Evolutionary conservation across 331 rosid genomes (phyloP).

Genomic region (Telfairia occidentalis): DNA sequence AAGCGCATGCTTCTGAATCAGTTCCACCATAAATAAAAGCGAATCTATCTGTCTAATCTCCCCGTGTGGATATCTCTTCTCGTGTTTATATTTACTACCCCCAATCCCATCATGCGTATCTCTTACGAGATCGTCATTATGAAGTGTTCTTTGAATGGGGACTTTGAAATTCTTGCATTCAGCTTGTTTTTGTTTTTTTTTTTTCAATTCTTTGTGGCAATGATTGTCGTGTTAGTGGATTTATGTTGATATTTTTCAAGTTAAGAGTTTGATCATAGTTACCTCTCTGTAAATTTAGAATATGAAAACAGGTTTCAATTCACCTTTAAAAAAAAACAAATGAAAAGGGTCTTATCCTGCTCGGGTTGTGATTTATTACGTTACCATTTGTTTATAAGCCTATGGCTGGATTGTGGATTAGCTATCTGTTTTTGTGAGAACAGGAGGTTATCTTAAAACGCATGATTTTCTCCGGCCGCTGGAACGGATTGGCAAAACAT

Average conservation of each 20-base stretch:
- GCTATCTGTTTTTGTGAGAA: constrained; percentile 1
- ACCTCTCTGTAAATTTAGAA: too few relatives aligned
- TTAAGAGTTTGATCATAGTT: too few relatives aligned
- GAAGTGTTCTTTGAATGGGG: constrained; percentile 1
- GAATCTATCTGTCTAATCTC: background rate
- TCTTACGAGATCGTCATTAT: constrained; percentile 1
- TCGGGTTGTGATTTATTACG: background rate
- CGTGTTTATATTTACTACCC: background rate
- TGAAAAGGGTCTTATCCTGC: background rate
- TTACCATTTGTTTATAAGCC: background rate
- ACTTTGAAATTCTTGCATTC: background rate
- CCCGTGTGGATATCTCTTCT: background rate
- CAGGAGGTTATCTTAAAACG: constrained; percentile 67
- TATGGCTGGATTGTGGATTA: background rate
- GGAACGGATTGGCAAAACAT: constrained; percentile 41
- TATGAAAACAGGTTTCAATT: too few relatives aligned
- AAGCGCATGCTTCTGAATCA: background rate
- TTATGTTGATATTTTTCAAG: too few relatives aligned
- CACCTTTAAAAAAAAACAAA: too few relatives aligned
- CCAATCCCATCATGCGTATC: constrained; percentile 1
- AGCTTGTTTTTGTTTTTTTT: background rate
- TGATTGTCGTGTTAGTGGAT: background rate
- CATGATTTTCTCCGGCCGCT: constrained; percentile 91
- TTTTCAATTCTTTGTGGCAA: background rate
- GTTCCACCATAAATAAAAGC: background rate